These are phyloP conservation scores for Amylocystis lapponica DNA, from an alignment of 768 basidiomycete species.

Conservation along the genomic window DNA sequence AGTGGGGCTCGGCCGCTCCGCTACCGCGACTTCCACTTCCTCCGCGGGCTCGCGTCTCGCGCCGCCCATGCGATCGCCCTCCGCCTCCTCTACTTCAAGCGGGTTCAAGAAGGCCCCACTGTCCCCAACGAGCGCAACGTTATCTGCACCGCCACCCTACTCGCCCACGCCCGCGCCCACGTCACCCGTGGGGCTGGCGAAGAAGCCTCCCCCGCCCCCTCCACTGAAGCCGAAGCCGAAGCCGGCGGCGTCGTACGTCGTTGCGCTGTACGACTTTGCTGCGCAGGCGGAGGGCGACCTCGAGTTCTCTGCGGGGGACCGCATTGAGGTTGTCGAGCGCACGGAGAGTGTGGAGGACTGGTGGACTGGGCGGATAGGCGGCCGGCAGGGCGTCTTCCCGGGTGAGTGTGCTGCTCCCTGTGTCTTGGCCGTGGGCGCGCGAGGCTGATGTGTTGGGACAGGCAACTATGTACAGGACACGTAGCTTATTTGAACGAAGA, in stretches of 20 bases:
- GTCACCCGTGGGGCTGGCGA: conserved; percentile 48
- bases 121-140: conserved; percentile 20
- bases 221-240: conserved; percentile 87
- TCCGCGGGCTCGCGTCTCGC: too few relatives aligned
- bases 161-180: conserved; percentile 20
- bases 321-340: conserved; percentile 84
- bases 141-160: conserved; percentile 33
- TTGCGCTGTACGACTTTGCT: conserved; percentile 91
- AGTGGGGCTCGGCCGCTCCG: conserved; percentile 13
- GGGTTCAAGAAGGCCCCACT: conserved; percentile 39
- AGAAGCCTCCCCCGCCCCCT: conserved; percentile 91
- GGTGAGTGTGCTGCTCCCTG: conserved; percentile 40
- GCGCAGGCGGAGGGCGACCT: conserved; percentile 95
- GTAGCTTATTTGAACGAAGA: too few relatives aligned
- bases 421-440: background rate
- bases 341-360: conserved; percentile 85
- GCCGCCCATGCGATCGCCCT: too few relatives aligned
- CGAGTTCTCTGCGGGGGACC: conserved; percentile 83
- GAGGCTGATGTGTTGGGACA: conserved; percentile 16
- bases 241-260: conserved; percentile 67
- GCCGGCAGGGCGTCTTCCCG: conserved; percentile 85
- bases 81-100: conserved; percentile 31
- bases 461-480: conserved; percentile 68
- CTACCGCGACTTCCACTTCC: conserved; percentile 19
- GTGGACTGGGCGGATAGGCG: conserved; percentile 92